A percentile compares a stretch with the other conserved stretches of the same genome.
phyloP scores from a whole-genome alignment of 1,284 basidiomycete species.

The Singerocomus inundabilis region DNA sequence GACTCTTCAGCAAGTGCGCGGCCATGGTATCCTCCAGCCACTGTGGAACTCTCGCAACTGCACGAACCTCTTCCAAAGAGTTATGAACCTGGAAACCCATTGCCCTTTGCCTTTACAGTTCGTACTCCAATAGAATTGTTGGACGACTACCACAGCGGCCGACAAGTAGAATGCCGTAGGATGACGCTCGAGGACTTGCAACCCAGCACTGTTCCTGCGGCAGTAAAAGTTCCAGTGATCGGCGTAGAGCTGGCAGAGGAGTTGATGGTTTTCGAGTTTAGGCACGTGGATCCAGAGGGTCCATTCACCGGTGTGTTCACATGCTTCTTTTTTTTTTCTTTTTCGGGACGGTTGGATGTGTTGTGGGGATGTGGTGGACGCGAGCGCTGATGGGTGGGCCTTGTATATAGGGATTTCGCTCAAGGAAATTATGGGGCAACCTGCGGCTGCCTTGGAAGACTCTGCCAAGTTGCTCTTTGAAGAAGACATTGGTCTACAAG shows the following conservation, averaged over 20 bases:
- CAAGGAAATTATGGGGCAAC: too few relatives aligned
- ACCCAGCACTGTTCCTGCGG: neutral
- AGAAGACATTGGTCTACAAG: too few relatives aligned
- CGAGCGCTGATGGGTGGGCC: too few relatives aligned
- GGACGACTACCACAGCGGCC: too few relatives aligned
- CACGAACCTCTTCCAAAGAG: slow-evolving; percentile 1
- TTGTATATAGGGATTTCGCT: too few relatives aligned
- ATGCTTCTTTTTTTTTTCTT: too few relatives aligned
- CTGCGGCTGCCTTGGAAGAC: too few relatives aligned
- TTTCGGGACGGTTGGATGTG: neutral
- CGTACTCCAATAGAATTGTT: slow-evolving; percentile 8
- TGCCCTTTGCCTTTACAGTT: neutral
- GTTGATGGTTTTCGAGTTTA: slow-evolving; percentile 4
- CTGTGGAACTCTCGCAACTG: slow-evolving; percentile 5
- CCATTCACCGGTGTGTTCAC: slow-evolving; percentile 5
- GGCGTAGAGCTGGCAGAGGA: neutral
- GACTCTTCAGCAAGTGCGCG: neutral
- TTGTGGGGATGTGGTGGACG: neutral
- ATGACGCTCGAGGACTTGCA: too few relatives aligned
- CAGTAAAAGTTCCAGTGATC: neutral
- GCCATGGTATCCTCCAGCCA: slow-evolving; percentile 3
- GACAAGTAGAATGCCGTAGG: too few relatives aligned
- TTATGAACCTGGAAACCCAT: neutral
- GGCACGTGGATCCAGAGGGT: neutral
- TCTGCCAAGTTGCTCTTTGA: too few relatives aligned